These are phyloP conservation scores for Gaultheria prostrata DNA, from an alignment of 148 eudicot genomes.

Conservation along the genomic window DNA sequence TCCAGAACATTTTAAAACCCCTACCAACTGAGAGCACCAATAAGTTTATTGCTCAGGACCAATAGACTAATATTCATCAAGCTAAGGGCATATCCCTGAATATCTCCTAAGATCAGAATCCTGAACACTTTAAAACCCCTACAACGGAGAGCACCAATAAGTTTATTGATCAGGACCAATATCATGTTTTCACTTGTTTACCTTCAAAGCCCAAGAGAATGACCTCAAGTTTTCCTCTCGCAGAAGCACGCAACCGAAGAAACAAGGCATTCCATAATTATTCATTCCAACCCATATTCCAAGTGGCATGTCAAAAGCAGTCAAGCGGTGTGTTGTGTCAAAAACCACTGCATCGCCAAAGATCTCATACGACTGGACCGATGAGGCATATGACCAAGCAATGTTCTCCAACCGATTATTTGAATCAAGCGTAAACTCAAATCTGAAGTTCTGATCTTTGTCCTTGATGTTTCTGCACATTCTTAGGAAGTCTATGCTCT, in stretches of 20 bases:
- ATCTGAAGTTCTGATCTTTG: conserved; percentile 77
- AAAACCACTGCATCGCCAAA: conserved; percentile 95
- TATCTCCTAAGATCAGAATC: not conserved
- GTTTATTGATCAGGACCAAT: not conserved
- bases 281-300: conserved; percentile 82
- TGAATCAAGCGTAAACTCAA: conserved; percentile 73
- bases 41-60: not conserved
- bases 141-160: not conserved
- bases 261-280: conserved; percentile 83
- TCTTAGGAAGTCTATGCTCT: conserved; percentile 72
- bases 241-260: conserved; percentile 73
- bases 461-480: conserved; percentile 91
- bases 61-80: not conserved
- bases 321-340: conserved; percentile 76
- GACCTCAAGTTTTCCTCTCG: conserved; percentile 72
- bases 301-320: conserved; percentile 79
- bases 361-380: conserved; percentile 70
- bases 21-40: conserved; percentile 3
- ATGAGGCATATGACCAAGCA: conserved; percentile 95
- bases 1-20: not conserved
- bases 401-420: conserved; percentile 77
- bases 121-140: not conserved
- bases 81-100: not conserved
- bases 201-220: conserved; percentile 83
- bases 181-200: conserved; percentile 26